These are phyloP conservation scores for Starmerella bombicola DNA, from an alignment of 805 yeast genomes.

Conservation along the genomic window DNA sequence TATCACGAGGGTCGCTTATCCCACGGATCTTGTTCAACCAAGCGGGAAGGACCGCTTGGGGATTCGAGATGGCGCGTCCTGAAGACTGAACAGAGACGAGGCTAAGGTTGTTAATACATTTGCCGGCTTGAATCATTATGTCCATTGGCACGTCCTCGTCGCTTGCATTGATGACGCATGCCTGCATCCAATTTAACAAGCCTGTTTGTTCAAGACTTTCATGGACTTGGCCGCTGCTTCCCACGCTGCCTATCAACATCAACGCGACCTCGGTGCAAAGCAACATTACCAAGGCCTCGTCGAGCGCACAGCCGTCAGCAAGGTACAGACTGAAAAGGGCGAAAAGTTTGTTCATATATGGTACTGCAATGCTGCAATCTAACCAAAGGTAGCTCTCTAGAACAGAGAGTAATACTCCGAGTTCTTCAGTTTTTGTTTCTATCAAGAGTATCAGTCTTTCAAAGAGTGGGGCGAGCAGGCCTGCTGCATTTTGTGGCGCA, in stretches of 20 bases:
- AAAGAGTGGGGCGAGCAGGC: slow-evolving; percentile 29
- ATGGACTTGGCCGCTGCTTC: not conserved
- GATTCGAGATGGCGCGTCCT: slow-evolving; percentile 6
- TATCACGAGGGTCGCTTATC: slow-evolving; percentile 61
- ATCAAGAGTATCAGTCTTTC: slow-evolving; percentile 47
- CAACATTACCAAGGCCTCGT: slow-evolving; percentile 16
- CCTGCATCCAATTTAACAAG: slow-evolving; percentile 10
- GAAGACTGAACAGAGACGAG: slow-evolving; percentile 9
- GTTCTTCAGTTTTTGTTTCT: slow-evolving; percentile 43
- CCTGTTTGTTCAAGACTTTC: slow-evolving; percentile 7
- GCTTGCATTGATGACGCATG: slow-evolving; percentile 4
- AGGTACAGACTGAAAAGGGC: slow-evolving; percentile 22
- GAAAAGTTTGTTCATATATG: slow-evolving; percentile 15
- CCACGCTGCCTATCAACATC: slow-evolving; percentile 2
- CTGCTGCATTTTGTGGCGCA: slow-evolving; percentile 33
- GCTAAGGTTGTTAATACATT: slow-evolving; percentile 7
- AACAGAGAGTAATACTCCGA: slow-evolving; percentile 26
- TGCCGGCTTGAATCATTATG: slow-evolving; percentile 8
- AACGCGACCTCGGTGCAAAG: slow-evolving; percentile 13
- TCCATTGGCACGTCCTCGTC: slow-evolving; percentile 8
- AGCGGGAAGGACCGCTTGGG: slow-evolving; percentile 3
- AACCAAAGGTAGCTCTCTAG: slow-evolving; percentile 29
- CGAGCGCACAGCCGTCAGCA: slow-evolving; percentile 19
- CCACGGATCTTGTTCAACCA: slow-evolving; percentile 34
- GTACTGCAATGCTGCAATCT: slow-evolving; percentile 20